Percentiles rank a stretch among this genome's conserved stretches.
These are phyloP conservation scores for Mycena vulgaris DNA, from an alignment of 768 basidiomycete species.

Conservation along the genomic window DNA sequence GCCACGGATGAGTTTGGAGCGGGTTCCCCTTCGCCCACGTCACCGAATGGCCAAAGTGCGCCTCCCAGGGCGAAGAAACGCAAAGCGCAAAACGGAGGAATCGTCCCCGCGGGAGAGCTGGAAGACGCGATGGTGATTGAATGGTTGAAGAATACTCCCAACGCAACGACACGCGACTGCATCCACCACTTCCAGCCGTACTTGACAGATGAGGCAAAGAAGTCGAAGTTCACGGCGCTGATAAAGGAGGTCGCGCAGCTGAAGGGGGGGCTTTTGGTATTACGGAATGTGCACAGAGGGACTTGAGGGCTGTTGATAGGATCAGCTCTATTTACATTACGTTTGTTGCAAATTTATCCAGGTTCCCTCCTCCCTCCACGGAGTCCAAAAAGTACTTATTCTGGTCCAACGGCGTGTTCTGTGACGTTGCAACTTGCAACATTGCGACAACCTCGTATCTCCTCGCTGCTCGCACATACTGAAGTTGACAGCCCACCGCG, in stretches of 20 bases:
- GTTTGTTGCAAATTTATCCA: background rate
- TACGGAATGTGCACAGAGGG: constrained; percentile 61
- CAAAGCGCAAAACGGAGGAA: constrained; percentile 56
- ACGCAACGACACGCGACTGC: constrained; percentile 83
- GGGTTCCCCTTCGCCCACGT: constrained; percentile 48
- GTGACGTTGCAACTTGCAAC: too few relatives aligned
- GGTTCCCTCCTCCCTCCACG: background rate
- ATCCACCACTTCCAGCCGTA: constrained; percentile 87
- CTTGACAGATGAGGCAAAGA: constrained; percentile 77
- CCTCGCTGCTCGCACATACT: too few relatives aligned
- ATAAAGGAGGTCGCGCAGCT: constrained; percentile 86
- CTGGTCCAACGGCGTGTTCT: too few relatives aligned
- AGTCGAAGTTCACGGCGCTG: constrained; percentile 81
- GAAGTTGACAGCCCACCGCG: too few relatives aligned
- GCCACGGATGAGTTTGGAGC: constrained; percentile 55
- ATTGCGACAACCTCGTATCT: too few relatives aligned
- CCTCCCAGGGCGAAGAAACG: constrained; percentile 69
- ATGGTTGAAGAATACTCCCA: constrained; percentile 80
- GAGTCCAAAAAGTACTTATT: background rate
- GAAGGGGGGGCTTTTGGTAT: constrained; percentile 74
- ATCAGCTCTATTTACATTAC: constrained; percentile 6
- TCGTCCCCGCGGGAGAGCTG: constrained; percentile 69
- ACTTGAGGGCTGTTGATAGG: too few relatives aligned
- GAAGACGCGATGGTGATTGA: constrained; percentile 78
- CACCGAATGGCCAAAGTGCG: constrained; percentile 43